Conservation (phyloP, 225 moss, liverwort and hornwort genomes). For the Polytrichum commune region DNA sequence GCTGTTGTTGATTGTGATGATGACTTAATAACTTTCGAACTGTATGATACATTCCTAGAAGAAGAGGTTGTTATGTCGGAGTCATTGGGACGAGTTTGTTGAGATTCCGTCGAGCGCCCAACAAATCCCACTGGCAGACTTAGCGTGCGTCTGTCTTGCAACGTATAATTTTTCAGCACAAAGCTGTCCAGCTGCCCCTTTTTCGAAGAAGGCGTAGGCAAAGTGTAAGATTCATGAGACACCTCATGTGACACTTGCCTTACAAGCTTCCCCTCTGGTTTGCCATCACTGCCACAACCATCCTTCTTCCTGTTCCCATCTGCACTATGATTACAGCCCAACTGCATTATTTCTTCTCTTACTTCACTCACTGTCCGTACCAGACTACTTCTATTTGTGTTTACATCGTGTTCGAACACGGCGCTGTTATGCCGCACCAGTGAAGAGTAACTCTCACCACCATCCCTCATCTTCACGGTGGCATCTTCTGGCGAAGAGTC, state of each 20-base stretch:
- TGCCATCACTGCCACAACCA: slow-evolving; percentile 24
- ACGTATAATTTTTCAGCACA: slow-evolving; percentile 50
- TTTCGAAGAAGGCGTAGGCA: slow-evolving; percentile 18
- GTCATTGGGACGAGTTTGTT: too few species aligned
- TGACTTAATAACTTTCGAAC: slow-evolving; percentile 20
- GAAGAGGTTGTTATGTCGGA: too few species aligned
- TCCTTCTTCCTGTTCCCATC: slow-evolving; percentile 15
- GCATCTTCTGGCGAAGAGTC: slow-evolving; percentile 2
- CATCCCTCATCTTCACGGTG: slow-evolving; percentile 26
- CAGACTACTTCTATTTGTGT: slow-evolving; percentile 23
- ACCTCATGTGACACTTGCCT: slow-evolving; percentile 58
- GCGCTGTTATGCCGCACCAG: slow-evolving; percentile 40
- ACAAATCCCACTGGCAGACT: slow-evolving; percentile 37
- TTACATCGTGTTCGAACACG: slow-evolving; percentile 49
- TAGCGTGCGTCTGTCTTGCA: slow-evolving; percentile 49
- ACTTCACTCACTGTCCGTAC: slow-evolving; percentile 48
- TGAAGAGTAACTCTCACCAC: slow-evolving; percentile 19
- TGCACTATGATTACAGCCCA: slow-evolving; percentile 21
- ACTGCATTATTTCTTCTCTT: slow-evolving; percentile 41
- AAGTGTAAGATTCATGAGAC: slow-evolving; percentile 37
- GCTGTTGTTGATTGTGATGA: slow-evolving; percentile 19
- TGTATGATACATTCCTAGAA: slow-evolving; percentile 36
- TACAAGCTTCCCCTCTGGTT: slow-evolving; percentile 30
- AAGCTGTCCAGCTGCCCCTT: slow-evolving; percentile 46
- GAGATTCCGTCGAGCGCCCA: slow-evolving; percentile 27